A percentile compares a stretch with the other conserved stretches of the same genome.
phyloP scores from a whole-genome alignment of 2,329 filamentous ascomycete species.

The Helicocarpus griseus region DNA sequence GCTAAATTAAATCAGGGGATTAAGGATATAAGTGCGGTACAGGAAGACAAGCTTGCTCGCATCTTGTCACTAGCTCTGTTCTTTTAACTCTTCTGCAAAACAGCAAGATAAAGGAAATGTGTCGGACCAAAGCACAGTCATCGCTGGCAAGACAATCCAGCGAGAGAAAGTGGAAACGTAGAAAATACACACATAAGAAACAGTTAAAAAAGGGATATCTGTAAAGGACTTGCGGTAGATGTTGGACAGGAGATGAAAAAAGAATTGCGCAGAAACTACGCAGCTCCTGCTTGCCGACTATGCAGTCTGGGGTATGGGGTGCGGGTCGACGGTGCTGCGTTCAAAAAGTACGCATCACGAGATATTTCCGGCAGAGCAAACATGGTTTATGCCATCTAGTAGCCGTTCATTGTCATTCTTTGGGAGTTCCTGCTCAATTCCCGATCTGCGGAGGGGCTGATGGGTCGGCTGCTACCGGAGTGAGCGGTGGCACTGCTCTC shows the following conservation, averaged over 20 bases:
- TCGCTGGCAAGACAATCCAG: not conserved
- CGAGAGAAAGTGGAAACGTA: constrained; percentile 7
- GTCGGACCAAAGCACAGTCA: not conserved
- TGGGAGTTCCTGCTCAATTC: constrained; percentile 96
- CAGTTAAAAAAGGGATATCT: constrained; percentile 29
- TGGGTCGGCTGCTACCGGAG: constrained; percentile 68
- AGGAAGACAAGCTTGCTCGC: constrained; percentile 1
- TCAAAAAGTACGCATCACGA: not conserved
- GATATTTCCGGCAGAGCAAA: not conserved
- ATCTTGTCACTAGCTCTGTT: constrained; percentile 4
- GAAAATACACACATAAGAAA: constrained; percentile 13
- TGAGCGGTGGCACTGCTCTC: constrained; percentile 78
- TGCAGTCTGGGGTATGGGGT: not conserved
- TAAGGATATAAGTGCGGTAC: not conserved
- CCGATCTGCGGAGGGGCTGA: constrained; percentile 87
- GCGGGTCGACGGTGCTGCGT: not conserved
- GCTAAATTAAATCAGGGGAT: not conserved
- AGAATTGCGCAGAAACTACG: not conserved
- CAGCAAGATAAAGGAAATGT: constrained; percentile 1
- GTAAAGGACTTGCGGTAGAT: constrained; percentile 18
- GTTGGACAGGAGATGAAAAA: not conserved
- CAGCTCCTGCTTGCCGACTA: not conserved
- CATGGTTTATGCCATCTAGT: constrained; percentile 46
- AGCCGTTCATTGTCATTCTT: constrained; percentile 97
- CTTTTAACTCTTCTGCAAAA: constrained; percentile 5